Conservation (phyloP, 495 filamentous ascomycete genomes). For the Oleoguttula mirabilis region DNA sequence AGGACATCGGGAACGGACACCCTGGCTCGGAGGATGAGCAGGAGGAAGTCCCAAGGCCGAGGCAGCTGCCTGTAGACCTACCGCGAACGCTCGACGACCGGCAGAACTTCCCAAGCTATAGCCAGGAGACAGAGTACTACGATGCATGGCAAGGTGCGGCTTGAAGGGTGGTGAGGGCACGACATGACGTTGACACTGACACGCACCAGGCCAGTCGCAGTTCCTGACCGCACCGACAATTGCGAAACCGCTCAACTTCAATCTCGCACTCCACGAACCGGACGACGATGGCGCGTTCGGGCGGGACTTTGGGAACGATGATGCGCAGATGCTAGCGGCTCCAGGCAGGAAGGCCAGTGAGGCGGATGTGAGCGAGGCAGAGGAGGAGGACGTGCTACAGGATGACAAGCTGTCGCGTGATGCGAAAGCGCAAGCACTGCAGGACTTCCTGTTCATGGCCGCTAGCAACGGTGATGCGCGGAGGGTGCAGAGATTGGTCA, state of each 20-base stretch:
- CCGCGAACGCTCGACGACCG: slow-evolving; percentile 86
- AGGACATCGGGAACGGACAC: slow-evolving; percentile 4
- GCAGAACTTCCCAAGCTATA: slow-evolving; percentile 46
- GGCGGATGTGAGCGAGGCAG: slow-evolving; percentile 43
- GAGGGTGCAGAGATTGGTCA: slow-evolving; percentile 61
- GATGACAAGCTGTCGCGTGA: slow-evolving; percentile 60
- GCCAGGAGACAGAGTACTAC: slow-evolving; percentile 83
- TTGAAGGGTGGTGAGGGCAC: neutral
- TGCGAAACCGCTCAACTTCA: slow-evolving; percentile 73
- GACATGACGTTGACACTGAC: neutral
- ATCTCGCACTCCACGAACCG: slow-evolving; percentile 65
- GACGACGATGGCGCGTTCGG: slow-evolving; percentile 49
- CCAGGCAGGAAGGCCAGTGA: slow-evolving; percentile 70
- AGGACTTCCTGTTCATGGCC: slow-evolving; percentile 85
- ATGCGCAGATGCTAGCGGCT: slow-evolving; percentile 93
- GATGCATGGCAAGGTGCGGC: slow-evolving; percentile 91
- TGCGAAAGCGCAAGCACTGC: slow-evolving; percentile 69
- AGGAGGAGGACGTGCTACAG: slow-evolving; percentile 65
- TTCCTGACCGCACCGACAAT: slow-evolving; percentile 77
- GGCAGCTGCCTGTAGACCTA: slow-evolving; percentile 68
- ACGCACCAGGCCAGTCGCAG: slow-evolving; percentile 70
- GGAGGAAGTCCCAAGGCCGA: slow-evolving; percentile 21
- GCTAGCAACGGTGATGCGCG: slow-evolving; percentile 91
- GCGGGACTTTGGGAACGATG: slow-evolving; percentile 71
- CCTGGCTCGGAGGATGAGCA: slow-evolving; percentile 8